phyloP scores from a whole-genome alignment of 1,284 basidiomycete species.

The Cronartium quercuum region DNA sequence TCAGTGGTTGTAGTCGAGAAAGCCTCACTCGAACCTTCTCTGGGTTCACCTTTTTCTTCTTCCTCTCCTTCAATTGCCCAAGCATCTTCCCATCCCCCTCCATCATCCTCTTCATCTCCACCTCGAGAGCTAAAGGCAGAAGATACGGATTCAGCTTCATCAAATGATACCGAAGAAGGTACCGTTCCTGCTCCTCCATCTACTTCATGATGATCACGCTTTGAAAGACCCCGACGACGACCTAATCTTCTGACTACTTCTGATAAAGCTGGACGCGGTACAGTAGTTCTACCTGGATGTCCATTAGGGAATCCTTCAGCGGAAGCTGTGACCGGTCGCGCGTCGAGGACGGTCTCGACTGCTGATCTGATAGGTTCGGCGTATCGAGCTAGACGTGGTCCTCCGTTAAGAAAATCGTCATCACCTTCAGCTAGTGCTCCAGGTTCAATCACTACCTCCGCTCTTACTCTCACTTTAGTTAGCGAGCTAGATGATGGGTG shows the following conservation, averaged over 20 bases:
- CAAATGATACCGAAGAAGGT: conserved; percentile 35
- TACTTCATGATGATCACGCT: not conserved
- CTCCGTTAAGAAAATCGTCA: conserved; percentile 12
- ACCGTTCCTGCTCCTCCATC: not conserved
- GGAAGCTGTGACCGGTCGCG: not conserved
- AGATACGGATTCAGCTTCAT: conserved; percentile 1
- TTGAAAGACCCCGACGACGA: not conserved
- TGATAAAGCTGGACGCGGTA: not conserved
- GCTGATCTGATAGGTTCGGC: conserved; percentile 28
- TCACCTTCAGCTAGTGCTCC: conserved; percentile 16
- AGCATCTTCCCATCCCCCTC: conserved; percentile 2
- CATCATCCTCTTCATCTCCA: not conserved
- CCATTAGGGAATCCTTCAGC: conserved; percentile 31
- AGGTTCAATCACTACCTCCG: conserved; percentile 29
- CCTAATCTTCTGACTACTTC: not conserved
- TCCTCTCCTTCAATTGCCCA: conserved; percentile 30
- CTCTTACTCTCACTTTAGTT: conserved; percentile 18
- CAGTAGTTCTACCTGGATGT: conserved; percentile 1
- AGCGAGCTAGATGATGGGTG: not conserved
- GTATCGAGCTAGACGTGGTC: not conserved
- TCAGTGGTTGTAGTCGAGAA: not conserved
- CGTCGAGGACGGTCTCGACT: conserved; percentile 21
- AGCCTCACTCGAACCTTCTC: not conserved
- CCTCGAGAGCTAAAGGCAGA: not conserved
- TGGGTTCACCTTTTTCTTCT: not conserved